phyloP scores from a whole-genome alignment of 2,329 filamentous ascomycete genomes.

The Nakataea oryzae region DNA sequence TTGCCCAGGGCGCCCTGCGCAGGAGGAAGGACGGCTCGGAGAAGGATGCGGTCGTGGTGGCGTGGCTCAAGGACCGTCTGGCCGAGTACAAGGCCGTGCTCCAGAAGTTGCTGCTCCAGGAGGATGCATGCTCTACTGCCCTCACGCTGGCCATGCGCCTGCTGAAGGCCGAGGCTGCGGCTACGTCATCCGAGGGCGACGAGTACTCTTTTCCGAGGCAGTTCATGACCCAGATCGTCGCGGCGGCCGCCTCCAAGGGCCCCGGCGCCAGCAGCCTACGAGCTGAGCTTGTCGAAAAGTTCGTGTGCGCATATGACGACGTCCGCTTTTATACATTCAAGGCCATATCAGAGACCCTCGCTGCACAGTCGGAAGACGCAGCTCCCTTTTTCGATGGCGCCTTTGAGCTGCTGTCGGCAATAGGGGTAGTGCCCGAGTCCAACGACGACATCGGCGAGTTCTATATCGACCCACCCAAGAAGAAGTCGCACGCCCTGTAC shows the following conservation, averaged over 20 bases:
- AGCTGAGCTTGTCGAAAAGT: conserved; percentile 68
- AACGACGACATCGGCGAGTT: conserved; percentile 58
- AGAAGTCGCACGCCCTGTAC: conserved; percentile 55
- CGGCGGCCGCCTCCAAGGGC: conserved; percentile 43
- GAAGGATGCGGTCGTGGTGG: conserved; percentile 62
- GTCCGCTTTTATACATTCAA: conserved; percentile 75
- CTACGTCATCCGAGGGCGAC: conserved; percentile 35
- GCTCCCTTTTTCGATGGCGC: conserved; percentile 41
- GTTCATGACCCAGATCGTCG: conserved; percentile 56
- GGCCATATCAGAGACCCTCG: conserved; percentile 33
- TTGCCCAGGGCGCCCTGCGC: conserved; percentile 61
- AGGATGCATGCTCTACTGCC: conserved; percentile 53
- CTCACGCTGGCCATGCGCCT: conserved; percentile 75
- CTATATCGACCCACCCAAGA: conserved; percentile 51
- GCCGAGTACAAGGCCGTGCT: conserved; percentile 59
- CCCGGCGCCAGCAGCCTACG: conserved; percentile 49
- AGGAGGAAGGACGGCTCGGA: conserved; percentile 56
- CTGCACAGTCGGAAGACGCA: conserved; percentile 12
- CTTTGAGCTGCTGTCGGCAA: conserved; percentile 51
- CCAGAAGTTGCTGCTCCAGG: conserved; percentile 46
- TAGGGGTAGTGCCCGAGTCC: conserved; percentile 61
- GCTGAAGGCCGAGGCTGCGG: conserved; percentile 59
- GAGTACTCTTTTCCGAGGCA: conserved; percentile 59
- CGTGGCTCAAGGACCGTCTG: conserved; percentile 70
- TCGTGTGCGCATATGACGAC: conserved; percentile 71